Conservation (phyloP, 176 grass and related monocot species). For the Saccharum officinarum region DNA sequence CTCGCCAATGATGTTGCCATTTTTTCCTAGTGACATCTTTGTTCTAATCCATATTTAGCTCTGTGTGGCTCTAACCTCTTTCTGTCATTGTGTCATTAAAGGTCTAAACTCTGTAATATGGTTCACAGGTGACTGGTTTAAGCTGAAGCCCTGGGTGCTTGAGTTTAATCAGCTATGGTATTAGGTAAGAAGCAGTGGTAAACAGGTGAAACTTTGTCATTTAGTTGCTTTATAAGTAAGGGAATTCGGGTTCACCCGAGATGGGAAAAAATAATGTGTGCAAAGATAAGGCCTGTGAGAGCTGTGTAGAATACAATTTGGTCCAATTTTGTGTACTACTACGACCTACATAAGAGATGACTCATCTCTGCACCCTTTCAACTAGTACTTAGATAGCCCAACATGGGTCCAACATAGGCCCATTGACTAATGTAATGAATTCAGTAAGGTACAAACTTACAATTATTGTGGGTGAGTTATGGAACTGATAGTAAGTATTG, state of each 20-base stretch:
- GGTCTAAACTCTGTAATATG: neutral
- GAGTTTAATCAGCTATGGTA: neutral
- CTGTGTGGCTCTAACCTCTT: neutral
- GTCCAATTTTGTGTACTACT: slow-evolving; percentile 4
- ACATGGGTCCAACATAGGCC: neutral
- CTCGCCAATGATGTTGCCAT: neutral
- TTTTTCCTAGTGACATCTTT: neutral
- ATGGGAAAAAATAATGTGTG: neutral
- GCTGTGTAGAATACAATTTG: neutral
- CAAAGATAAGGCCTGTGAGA: neutral
- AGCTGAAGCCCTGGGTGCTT: neutral
- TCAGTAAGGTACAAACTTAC: neutral
- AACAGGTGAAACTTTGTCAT: neutral
- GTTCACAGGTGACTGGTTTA: neutral
- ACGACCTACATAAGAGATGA: slow-evolving; percentile 6
- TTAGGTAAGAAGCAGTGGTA: neutral
- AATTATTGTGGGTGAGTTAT: neutral
- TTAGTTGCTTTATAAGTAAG: neutral
- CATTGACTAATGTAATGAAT: slow-evolving; percentile 1
- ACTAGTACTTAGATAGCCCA: neutral
- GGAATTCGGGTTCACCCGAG: neutral
- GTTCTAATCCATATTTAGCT: neutral
- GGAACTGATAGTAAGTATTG: slow-evolving; percentile 6
- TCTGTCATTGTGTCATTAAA: neutral
- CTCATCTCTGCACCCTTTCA: neutral